phyloP scores from a whole-genome alignment of 805 yeast species.

The Wickerhamiella cacticola region DNA sequence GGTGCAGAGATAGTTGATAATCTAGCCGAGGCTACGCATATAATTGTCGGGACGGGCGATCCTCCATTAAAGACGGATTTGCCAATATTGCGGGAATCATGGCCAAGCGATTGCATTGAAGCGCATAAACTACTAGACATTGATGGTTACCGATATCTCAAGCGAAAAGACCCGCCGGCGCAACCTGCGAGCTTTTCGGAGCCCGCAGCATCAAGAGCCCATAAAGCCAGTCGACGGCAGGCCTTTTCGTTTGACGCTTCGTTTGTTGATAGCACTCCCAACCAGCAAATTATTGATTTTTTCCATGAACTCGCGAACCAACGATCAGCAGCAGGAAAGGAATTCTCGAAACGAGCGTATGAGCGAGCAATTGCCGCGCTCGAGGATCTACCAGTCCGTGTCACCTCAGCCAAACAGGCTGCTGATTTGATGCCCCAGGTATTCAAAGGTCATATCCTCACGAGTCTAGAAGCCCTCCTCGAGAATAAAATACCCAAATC shows the following conservation, averaged over 20 bases:
- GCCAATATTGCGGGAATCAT: constrained; percentile 18
- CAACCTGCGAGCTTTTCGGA: no score
- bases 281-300: constrained; percentile 26
- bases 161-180: no score
- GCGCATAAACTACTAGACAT: constrained; percentile 13
- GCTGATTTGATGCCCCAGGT: constrained; percentile 27
- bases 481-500: constrained; percentile 21
- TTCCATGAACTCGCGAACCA: constrained; percentile 28
- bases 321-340: constrained; percentile 30
- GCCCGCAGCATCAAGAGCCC: no score
- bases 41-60: constrained; percentile 19
- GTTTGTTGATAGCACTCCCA: constrained; percentile 14
- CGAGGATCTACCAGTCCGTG: constrained; percentile 23
- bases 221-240: constrained; percentile 2
- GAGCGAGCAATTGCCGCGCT: constrained; percentile 34
- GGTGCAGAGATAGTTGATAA: not conserved
- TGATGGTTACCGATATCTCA: not conserved
- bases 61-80: not conserved
- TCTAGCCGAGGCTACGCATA: constrained; percentile 15
- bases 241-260: constrained; percentile 3
- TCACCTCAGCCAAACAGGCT: constrained; percentile 33
- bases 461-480: constrained; percentile 39
- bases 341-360: constrained; percentile 34
- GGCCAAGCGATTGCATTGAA: constrained; percentile 29
- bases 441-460: constrained; percentile 33